Base-by-base conservation (phyloP, 352 stramenopile genomes). In the Pythium rishiriense region DNA sequence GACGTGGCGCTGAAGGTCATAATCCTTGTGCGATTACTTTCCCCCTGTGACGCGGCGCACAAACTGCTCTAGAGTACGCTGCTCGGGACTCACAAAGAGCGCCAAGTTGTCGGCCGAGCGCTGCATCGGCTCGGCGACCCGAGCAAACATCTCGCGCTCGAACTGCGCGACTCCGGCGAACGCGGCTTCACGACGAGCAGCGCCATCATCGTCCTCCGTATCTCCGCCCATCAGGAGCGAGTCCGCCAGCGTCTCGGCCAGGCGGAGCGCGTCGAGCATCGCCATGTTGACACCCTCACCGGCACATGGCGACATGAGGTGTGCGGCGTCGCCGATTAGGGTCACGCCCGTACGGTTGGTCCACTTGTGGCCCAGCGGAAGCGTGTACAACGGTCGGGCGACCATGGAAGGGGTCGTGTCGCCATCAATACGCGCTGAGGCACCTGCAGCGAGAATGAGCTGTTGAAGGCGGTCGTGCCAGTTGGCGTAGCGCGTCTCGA, bases 261-360 rank as follows among this genome's bases (percentile, higher is more conserved):
- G 56, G 17, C 69, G 42, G 14, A 70, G 15, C 1, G 58, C 64
- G 49, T 78, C 68, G 2, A 68, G 35, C 56, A 78, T 69, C 14
- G 68, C 71, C 31, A 60, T 66, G 48, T 75, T 78, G n/a, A 73
- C 71, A 12, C 71, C 71, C 17, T 75, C 64, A 11, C 71, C 64
- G 0, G 71, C 71, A 28, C 66, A 78, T 17, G 71, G 71, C 15
- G 71, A 71, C 71, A 78, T 78, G 21, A 78, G 28, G 50, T 78
- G 71, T 26, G 71, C 68, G 5, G 71, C 71, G 56, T 75, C 71
- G 37, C 71, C 71, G 25, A 75, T 62, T 9, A 78, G 25, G 22
- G 71, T 71, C 4, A 71, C 56, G 24, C 71, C 66, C 1, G 9
- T 1, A 31, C 68, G 61, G 37, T 71, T 46, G 5, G 26, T 2